Conservation (phyloP, 2,329 filamentous ascomycete genomes). For the Fusarium sp. region DNA sequence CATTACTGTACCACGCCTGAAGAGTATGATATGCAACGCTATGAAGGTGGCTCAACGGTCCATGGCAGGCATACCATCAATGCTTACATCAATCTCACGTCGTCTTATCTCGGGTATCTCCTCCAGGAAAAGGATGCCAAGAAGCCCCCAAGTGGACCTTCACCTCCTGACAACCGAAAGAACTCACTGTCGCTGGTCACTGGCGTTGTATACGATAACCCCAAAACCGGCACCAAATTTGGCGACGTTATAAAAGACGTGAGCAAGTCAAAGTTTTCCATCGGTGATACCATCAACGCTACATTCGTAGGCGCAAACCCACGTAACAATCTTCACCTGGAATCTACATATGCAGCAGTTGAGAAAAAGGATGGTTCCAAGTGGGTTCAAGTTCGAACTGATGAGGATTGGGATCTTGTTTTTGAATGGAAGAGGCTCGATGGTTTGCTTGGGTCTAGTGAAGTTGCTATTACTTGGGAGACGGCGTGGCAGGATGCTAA, state of each 20-base stretch:
- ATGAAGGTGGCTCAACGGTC: slow-evolving; percentile 8
- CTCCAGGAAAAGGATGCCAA: neutral
- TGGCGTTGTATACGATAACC: slow-evolving; percentile 13
- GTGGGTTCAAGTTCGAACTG: neutral
- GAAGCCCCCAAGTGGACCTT: neutral
- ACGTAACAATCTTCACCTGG: neutral
- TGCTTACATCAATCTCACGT: neutral
- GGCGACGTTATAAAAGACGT: neutral
- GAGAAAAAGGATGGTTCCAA: neutral
- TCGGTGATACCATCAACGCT: neutral
- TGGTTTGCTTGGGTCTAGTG: neutral
- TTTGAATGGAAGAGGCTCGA: slow-evolving; percentile 23
- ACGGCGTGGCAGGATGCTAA: slow-evolving; percentile 5
- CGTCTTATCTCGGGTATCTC: neutral
- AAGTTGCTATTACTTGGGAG: slow-evolving; percentile 2
- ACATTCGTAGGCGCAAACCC: slow-evolving; percentile 7
- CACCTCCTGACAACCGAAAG: neutral
- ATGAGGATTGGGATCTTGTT: slow-evolving; percentile 9
- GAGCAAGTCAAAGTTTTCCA: neutral
- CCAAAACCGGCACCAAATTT: neutral
- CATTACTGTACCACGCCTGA: slow-evolving; percentile 17
- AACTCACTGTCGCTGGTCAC: slow-evolving; percentile 4
- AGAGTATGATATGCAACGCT: slow-evolving; percentile 11
- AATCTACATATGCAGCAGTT: neutral
- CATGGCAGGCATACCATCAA: slow-evolving; percentile 10